A percentile compares a stretch with the other conserved stretches of the same genome.
These are phyloP conservation scores for Suillus alpinus DNA, from an alignment of 768 basidiomycete genomes.

Conservation along the genomic window DNA sequence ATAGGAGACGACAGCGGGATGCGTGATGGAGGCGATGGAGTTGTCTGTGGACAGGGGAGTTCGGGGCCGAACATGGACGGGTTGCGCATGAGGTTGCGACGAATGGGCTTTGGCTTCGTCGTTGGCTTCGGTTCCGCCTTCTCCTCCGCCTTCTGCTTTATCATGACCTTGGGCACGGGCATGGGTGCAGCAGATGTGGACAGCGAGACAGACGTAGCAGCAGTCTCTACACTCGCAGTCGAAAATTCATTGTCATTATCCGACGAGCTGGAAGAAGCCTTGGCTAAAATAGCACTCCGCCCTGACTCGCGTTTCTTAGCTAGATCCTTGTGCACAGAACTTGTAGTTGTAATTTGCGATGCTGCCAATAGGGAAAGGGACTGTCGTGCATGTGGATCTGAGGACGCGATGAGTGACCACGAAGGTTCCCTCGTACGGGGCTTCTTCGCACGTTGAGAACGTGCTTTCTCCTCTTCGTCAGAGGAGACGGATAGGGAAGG, in stretches of 20 bases:
- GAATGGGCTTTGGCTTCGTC: conserved; percentile 27
- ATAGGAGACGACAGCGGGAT: conserved; percentile 28
- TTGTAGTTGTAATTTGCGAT: conserved; percentile 23
- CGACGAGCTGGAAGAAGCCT: conserved; percentile 27
- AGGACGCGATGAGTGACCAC: conserved; percentile 27
- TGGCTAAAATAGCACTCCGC: conserved; percentile 19
- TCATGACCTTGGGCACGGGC: conserved; percentile 12
- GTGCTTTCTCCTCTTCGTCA: conserved; percentile 73
- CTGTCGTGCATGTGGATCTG: conserved; percentile 19
- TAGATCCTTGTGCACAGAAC: conserved; percentile 1
- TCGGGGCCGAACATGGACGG: conserved; percentile 69
- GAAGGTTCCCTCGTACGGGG: conserved; percentile 38
- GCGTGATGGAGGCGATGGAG: conserved; percentile 29
- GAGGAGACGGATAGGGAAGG: conserved; percentile 55
- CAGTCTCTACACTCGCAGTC: conserved; percentile 30
- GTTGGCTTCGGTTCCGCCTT: conserved; percentile 11
- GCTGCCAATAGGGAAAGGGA: conserved; percentile 11
- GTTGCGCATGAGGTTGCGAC: conserved; percentile 52
- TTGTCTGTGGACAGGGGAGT: conserved; percentile 46
- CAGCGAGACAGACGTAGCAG: conserved; percentile 25
- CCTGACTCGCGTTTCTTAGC: conserved; percentile 15
- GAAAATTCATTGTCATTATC: conserved; percentile 31
- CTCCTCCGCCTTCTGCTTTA: conserved; percentile 13
- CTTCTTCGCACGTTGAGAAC: conserved; percentile 63
- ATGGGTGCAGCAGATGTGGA: conserved; percentile 17